Conservation (phyloP, 768 basidiomycete genomes). For the Tricholoma sp. region DNA sequence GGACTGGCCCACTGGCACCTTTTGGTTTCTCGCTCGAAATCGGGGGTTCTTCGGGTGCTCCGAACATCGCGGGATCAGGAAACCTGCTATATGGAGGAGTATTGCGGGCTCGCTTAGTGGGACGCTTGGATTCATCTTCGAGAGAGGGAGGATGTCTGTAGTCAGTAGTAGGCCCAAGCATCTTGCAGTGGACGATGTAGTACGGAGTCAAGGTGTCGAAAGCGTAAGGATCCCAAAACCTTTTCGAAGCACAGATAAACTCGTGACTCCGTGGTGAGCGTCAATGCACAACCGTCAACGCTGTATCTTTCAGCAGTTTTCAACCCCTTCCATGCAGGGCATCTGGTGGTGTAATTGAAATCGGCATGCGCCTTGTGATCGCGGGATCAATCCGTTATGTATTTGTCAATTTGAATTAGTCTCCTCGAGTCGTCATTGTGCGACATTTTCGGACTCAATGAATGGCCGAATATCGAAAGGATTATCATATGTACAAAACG, state of each 20-base stretch:
- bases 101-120: conserved; percentile 5
- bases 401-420: too few relatives aligned
- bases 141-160: conserved; percentile 4
- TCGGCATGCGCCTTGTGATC: neutral
- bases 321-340: neutral
- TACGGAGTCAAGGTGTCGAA: conserved; percentile 5
- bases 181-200: conserved; percentile 3
- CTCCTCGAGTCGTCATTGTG: conserved; percentile 6
- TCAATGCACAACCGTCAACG: neutral
- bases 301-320: neutral
- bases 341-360: neutral
- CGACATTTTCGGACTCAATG: conserved; percentile 12
- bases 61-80: conserved; percentile 5
- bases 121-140: neutral
- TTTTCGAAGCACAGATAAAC: conserved; percentile 1
- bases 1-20: neutral
- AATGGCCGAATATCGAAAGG: neutral
- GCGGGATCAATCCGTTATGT: neutral
- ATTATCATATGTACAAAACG: neutral
- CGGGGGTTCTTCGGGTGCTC: neutral
- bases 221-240: conserved; percentile 3
- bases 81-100: neutral
- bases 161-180: conserved; percentile 18
- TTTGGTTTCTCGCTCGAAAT: neutral
- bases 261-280: conserved; percentile 1